These are phyloP conservation scores for Colletotrichum aenigma DNA, from an alignment of 2,329 filamentous ascomycete genomes.

Conservation along the genomic window DNA sequence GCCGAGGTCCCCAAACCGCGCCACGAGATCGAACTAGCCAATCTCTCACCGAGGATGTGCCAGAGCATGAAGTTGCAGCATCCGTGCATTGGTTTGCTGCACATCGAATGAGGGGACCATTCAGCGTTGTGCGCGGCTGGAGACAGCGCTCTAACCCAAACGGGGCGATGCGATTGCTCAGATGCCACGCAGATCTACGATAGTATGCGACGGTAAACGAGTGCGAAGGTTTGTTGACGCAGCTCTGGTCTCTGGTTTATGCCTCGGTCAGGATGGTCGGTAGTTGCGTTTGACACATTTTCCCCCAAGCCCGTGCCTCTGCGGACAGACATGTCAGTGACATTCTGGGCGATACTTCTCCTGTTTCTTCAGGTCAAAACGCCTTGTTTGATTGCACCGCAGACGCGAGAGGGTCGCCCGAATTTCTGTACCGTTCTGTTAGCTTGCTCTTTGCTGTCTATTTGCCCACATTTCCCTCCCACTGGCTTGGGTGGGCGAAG, in stretches of 20 bases:
- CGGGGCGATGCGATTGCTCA: background rate
- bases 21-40: background rate
- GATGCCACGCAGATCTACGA: background rate
- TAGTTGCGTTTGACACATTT: background rate
- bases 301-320: background rate
- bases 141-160: background rate
- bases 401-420: background rate
- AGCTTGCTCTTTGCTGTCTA: background rate
- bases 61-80: background rate
- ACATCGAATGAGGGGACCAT: background rate
- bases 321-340: constrained; percentile 3
- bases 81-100: background rate
- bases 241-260: background rate
- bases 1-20: background rate
- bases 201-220: background rate
- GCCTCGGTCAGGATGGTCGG: constrained; percentile 1
- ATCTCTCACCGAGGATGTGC: background rate
- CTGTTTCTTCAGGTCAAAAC: background rate
- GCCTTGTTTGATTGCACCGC: background rate
- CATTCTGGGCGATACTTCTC: background rate
- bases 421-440: background rate
- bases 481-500: background rate
- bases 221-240: background rate
- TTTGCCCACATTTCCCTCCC: background rate
- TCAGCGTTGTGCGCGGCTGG: background rate